Evolutionary conservation across 164 flowering plant species (phyloP).

Genomic region (Buxus sempervirens): DNA sequence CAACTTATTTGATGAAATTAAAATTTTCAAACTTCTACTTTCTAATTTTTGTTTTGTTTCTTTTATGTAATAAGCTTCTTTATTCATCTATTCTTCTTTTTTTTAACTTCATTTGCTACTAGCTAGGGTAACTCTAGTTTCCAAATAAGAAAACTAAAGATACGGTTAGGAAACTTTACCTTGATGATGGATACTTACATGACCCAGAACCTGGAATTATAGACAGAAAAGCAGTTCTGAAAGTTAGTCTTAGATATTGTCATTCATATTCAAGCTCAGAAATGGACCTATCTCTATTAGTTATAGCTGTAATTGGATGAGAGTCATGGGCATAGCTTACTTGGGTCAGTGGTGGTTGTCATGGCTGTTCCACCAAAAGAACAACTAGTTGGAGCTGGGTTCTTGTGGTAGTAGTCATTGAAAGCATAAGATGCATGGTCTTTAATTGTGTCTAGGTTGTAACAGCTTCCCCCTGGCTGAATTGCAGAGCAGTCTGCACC

Average conservation of each 20-base stretch:
- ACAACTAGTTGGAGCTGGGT: conserved; percentile 79
- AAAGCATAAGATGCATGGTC: conserved; percentile 90
- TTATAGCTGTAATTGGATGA: background rate
- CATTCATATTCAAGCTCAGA: background rate
- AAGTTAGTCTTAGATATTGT: conserved; percentile 2
- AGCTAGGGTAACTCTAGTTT: too few species aligned
- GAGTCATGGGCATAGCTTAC: conserved; percentile 35
- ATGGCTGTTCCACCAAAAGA: conserved; percentile 77
- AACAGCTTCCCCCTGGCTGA: conserved; percentile 66
- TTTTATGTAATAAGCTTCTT: too few species aligned
- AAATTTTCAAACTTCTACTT: too few species aligned
- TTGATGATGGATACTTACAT: conserved; percentile 58
- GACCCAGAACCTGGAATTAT: conserved; percentile 45
- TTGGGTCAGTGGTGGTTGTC: conserved; percentile 64
- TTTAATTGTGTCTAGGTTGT: conserved; percentile 53
- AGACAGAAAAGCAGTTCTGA: background rate
- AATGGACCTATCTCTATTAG: background rate
- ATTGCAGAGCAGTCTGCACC: conserved; percentile 78
- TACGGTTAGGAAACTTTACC: conserved; percentile 31
- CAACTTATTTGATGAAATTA: too few species aligned
- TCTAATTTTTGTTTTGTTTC: too few species aligned
- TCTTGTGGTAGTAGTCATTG: conserved; percentile 75
- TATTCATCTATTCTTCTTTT: too few species aligned
- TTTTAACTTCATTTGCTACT: too few species aligned
- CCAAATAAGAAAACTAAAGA: background rate